Evolutionary conservation across 2,329 filamentous ascomycete genomes (phyloP), one percentile per base, ranked within the genome.

Genomic region (Lecanicillium sp.): DNA sequence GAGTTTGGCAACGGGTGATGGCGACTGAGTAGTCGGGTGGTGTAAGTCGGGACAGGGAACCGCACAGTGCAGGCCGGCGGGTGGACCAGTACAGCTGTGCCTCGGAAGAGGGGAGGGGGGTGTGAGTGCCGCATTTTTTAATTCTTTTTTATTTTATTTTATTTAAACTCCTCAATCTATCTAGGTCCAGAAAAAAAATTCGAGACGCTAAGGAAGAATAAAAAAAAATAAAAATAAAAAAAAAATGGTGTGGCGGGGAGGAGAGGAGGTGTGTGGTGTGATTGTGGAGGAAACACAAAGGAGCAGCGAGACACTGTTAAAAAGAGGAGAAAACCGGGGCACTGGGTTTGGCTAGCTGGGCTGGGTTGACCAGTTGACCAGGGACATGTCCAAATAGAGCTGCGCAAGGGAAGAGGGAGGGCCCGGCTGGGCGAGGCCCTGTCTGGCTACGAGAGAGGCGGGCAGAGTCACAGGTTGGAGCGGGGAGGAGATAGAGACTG

Each of bases 41-140:
- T n/a, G 44, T 47, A 46, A 46, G 44, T 46, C 19, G 35, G 35
- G 35, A 26, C 44, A 45, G 30, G 43, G 43, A 32, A 39, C 24
- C 20, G 32, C 17, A 15, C 33, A 44, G 23, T 29, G 26, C n/a
- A 14, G 15, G 41, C 32, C 21, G 24, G 23, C 29, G 43, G 26
- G 26, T 17, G 33, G 43, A 24, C 44, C 19, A 42, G 44, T 27
- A 39, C 5, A 32, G 5, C 6, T 46, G 35, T 30, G 39, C 44
- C 44, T 46, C 44, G 35, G 44, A 46, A 46, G 35, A 33, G 35
- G 35, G 20, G 27, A 24, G 17, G 17, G 26, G 20, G 19, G 4
- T n/a, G 17, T n/a, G 44, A 32, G 35, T 32, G 35, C n/a, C 10
- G 17, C 20, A 36, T 39, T 32, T 17, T 26, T 23, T 30, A 10